Evolutionary conservation across 257 asterid genomes (phyloP).

Genomic region (Voacanga thouarsii): DNA sequence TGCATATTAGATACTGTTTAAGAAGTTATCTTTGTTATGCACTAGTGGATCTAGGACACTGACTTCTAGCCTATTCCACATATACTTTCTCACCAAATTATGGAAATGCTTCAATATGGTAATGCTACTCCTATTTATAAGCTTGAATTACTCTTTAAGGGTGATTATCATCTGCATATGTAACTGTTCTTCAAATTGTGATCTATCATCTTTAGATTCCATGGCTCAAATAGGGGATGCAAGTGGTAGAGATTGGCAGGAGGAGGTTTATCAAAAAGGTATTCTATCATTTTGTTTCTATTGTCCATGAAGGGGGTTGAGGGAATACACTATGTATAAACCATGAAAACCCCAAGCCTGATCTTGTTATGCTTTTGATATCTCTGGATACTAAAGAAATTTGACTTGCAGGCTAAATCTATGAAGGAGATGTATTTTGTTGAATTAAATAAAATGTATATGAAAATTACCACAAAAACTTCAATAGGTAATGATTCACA

Average conservation of each 20-base stretch:
- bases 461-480: slow-evolving; percentile 67
- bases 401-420: slow-evolving; percentile 69
- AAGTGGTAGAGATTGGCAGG: slow-evolving; percentile 85
- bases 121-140: not conserved
- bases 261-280: slow-evolving; percentile 93
- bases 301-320: not conserved
- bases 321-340: not conserved
- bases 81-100: not conserved
- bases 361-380: slow-evolving; percentile 13
- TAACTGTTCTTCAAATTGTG: slow-evolving; percentile 10
- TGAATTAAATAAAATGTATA: slow-evolving; percentile 74
- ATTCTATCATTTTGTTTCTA: slow-evolving; percentile 2
- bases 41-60: not conserved
- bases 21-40: not conserved
- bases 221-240: slow-evolving; percentile 76
- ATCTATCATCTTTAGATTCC: slow-evolving; percentile 75
- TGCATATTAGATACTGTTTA: not conserved
- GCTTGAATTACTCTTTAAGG: slow-evolving; percentile 9
- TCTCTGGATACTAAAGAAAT: slow-evolving; percentile 18
- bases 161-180: slow-evolving; percentile 18
- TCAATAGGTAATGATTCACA: slow-evolving; percentile 84
- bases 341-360: not conserved
- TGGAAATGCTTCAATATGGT: slow-evolving; percentile 1
- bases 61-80: not conserved
- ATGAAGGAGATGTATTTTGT: slow-evolving; percentile 68